Conservation (phyloP, 768 basidiomycete species). For the Tubosaeta sp. region DNA sequence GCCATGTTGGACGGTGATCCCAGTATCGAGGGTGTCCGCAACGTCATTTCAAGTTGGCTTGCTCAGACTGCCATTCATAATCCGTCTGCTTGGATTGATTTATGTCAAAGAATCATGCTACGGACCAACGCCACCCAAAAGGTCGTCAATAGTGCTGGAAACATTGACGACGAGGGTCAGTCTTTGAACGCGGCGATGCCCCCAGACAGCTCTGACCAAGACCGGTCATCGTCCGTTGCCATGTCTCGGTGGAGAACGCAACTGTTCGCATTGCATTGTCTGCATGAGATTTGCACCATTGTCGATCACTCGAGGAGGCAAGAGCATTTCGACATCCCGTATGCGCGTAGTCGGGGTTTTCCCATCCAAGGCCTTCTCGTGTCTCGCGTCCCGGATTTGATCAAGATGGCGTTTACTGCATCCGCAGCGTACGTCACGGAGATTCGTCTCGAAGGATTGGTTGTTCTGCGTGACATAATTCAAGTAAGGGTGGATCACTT, state of each 20-base stretch:
- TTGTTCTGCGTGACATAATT: slow-evolving; percentile 89
- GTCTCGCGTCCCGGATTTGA: slow-evolving; percentile 85
- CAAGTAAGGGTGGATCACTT: slow-evolving; percentile 47
- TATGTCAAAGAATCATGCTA: slow-evolving; percentile 97
- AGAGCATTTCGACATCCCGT: slow-evolving; percentile 80
- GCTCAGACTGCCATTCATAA: slow-evolving; percentile 90
- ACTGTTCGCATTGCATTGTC: slow-evolving; percentile 86
- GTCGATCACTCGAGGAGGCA: slow-evolving; percentile 66
- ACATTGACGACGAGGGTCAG: slow-evolving; percentile 88
- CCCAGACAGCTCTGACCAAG: slow-evolving; percentile 24
- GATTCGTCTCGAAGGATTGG: slow-evolving; percentile 85
- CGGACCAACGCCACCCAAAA: slow-evolving; percentile 84
- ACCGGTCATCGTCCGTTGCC: slow-evolving; percentile 34
- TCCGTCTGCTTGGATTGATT: slow-evolving; percentile 96
- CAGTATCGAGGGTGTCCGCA: slow-evolving; percentile 87
- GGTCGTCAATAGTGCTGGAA: slow-evolving; percentile 56
- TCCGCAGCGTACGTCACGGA: slow-evolving; percentile 96
- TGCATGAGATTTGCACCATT: slow-evolving; percentile 83
- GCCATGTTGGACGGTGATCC: slow-evolving; percentile 94
- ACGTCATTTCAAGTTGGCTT: slow-evolving; percentile 92
- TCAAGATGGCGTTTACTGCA: slow-evolving; percentile 97
- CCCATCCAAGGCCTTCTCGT: slow-evolving; percentile 64
- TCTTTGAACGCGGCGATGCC: slow-evolving; percentile 67
- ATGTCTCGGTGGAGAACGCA: slow-evolving; percentile 96
- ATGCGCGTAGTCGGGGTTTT: slow-evolving; percentile 60